Percentiles rank a stretch among this genome's conserved stretches.
These are phyloP conservation scores for Sequoiadendron giganteum DNA, from an alignment of 75 land plant species.

Conservation along the genomic window DNA sequence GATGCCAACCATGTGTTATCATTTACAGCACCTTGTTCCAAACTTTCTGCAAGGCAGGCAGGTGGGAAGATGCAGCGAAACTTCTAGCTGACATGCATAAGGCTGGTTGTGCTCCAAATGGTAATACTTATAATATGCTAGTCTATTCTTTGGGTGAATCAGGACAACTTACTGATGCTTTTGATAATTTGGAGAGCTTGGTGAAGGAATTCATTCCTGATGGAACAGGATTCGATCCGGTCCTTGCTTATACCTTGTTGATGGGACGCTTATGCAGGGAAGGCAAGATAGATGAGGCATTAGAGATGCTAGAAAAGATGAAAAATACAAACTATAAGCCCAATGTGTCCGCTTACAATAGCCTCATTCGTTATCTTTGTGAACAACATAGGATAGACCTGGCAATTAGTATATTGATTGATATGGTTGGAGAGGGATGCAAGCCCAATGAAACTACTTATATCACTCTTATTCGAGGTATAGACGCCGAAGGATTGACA, in stretches of 20 bases:
- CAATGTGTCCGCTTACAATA: slow-evolving; percentile 34
- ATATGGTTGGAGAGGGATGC: slow-evolving; percentile 43
- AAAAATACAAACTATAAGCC: slow-evolving; percentile 20
- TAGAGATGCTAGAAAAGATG: slow-evolving; percentile 36
- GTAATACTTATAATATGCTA: slow-evolving; percentile 55
- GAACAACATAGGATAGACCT: slow-evolving; percentile 31
- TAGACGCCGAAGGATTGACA: slow-evolving; percentile 34
- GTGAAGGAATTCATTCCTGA: slow-evolving; percentile 42
- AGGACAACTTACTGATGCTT: slow-evolving; percentile 40
- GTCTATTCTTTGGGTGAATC: slow-evolving; percentile 51
- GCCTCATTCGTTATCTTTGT: slow-evolving; percentile 43
- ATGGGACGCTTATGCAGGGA: slow-evolving; percentile 48
- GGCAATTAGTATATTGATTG: slow-evolving; percentile 32
- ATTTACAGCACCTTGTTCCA: slow-evolving; percentile 50
- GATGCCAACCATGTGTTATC: slow-evolving; percentile 58
- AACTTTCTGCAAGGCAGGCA: slow-evolving; percentile 51
- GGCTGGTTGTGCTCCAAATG: slow-evolving; percentile 51
- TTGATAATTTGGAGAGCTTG: slow-evolving; percentile 53
- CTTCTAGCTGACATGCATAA: slow-evolving; percentile 49
- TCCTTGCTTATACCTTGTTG: slow-evolving; percentile 48
- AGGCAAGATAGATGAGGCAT: slow-evolving; percentile 51
- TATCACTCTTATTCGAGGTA: slow-evolving; percentile 36
- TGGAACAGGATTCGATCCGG: slow-evolving; percentile 49
- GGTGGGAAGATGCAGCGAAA: slow-evolving; percentile 59
- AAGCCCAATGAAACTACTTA: slow-evolving; percentile 55